A percentile compares a stretch with the other conserved stretches of the same genome.
phyloP scores from a whole-genome alignment of 176 grass and related monocot genomes.

The Musa troglodytarum region DNA sequence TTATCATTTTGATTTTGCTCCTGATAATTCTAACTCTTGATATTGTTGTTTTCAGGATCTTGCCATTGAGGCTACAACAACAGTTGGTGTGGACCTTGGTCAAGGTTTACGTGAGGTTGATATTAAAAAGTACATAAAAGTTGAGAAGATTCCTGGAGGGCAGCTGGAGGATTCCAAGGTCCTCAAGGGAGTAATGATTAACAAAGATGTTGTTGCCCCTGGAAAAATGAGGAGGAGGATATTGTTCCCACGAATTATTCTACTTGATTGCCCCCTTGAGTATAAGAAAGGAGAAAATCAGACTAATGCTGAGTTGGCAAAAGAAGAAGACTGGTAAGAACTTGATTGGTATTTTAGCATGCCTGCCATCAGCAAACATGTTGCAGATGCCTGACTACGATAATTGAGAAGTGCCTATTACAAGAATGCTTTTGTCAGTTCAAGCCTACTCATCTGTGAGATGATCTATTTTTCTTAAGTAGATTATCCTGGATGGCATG shows the following conservation, averaged over 20 bases:
- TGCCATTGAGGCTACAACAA: constrained; percentile 90
- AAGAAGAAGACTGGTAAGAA: constrained; percentile 94
- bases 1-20: not conserved
- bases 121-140: constrained; percentile 98
- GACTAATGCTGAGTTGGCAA: constrained; percentile 93
- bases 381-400: not conserved
- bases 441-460: too few relatives aligned
- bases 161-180: constrained; percentile 88
- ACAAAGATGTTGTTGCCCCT: constrained; percentile 95
- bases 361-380: not conserved
- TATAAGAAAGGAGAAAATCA: constrained; percentile 99
- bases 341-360: constrained; percentile 9
- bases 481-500: not conserved
- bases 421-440: too few relatives aligned
- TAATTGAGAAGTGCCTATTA: not conserved
- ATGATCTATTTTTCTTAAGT: not conserved
- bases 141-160: constrained; percentile 93
- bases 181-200: constrained; percentile 95
- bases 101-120: constrained; percentile 87
- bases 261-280: constrained; percentile 86
- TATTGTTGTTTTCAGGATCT: constrained; percentile 47
- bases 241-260: constrained; percentile 79
- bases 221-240: constrained; percentile 97
- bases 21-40: not conserved
- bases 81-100: constrained; percentile 78